A percentile compares a stretch with the other conserved stretches of the same genome.
phyloP scores from a whole-genome alignment of 129 eudicot genomes.

The Artemisia annua region DNA sequence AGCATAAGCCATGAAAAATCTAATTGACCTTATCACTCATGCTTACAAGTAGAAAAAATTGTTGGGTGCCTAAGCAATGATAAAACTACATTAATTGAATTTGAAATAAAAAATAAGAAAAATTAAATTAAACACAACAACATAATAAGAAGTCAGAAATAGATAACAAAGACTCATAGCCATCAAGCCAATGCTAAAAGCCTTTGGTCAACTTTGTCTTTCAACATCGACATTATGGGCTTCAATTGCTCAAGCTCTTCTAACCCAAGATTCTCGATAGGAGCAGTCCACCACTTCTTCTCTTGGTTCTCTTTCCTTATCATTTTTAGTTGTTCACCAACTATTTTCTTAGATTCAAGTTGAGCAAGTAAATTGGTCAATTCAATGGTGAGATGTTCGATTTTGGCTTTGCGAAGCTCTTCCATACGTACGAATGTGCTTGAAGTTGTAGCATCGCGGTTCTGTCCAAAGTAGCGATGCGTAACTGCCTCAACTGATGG shows the following conservation, averaged over 20 bases:
- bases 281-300: constrained; percentile 61
- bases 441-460: constrained; percentile 1
- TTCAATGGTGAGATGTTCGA: constrained; percentile 45
- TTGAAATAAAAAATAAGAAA: not conserved
- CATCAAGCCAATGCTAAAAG: no score
- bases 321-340: constrained; percentile 38
- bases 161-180: no score
- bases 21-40: not conserved
- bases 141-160: no score
- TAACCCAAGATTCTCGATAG: constrained; percentile 33
- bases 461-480: constrained; percentile 18
- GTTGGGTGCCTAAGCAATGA: not conserved
- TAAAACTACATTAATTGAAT: not conserved
- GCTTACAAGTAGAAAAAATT: not conserved
- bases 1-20: no score
- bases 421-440: not conserved
- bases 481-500: constrained; percentile 32
- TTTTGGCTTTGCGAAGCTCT: not conserved
- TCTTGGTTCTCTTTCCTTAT: constrained; percentile 34
- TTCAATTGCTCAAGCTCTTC: constrained; percentile 51
- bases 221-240: constrained; percentile 44
- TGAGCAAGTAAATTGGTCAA: constrained; percentile 33
- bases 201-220: constrained; percentile 24
- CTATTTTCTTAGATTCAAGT: constrained; percentile 38
- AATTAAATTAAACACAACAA: no score